Evolutionary conservation across 2,329 filamentous ascomycete genomes (phyloP).

Genomic region (Aspergillus proliferans): DNA sequence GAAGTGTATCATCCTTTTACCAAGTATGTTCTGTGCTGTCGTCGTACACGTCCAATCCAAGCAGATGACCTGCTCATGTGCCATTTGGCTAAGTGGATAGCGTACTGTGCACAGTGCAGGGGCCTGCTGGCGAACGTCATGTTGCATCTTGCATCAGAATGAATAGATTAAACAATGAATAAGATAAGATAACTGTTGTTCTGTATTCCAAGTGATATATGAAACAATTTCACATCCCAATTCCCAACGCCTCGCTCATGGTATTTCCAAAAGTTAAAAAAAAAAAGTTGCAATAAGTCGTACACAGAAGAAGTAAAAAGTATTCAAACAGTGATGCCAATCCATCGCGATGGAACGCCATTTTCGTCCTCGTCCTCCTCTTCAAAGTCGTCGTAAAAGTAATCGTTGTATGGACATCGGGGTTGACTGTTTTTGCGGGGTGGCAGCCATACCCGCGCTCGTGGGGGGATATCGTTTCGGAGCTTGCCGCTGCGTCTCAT

Average conservation of each 20-base stretch:
- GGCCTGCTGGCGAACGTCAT: no score
- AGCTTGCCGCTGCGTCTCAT: constrained; percentile 60
- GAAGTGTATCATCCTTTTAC: no score
- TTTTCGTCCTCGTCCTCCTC: constrained; percentile 12
- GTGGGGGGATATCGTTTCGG: constrained; percentile 48
- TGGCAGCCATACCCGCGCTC: constrained; percentile 56
- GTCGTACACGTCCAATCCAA: no score
- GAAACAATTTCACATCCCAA: neutral
- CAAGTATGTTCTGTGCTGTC: no score
- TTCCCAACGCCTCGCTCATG: constrained; percentile 1
- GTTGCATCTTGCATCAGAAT: no score
- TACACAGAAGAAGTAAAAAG: neutral
- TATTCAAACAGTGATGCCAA: constrained; percentile 19
- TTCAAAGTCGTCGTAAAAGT: constrained; percentile 9
- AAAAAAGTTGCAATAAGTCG: neutral
- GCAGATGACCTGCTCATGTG: no score
- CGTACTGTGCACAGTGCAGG: no score
- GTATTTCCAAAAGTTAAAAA: neutral
- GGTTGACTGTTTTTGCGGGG: constrained; percentile 39
- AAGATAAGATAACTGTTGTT: no score
- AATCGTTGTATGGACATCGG: constrained; percentile 9
- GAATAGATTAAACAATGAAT: no score
- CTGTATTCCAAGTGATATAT: no score
- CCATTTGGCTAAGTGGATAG: no score
- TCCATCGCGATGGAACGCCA: constrained; percentile 23